Conservation (phyloP, 192 early-diverging fungal genomes). For the Jimgerdemannia flammicorona region DNA sequence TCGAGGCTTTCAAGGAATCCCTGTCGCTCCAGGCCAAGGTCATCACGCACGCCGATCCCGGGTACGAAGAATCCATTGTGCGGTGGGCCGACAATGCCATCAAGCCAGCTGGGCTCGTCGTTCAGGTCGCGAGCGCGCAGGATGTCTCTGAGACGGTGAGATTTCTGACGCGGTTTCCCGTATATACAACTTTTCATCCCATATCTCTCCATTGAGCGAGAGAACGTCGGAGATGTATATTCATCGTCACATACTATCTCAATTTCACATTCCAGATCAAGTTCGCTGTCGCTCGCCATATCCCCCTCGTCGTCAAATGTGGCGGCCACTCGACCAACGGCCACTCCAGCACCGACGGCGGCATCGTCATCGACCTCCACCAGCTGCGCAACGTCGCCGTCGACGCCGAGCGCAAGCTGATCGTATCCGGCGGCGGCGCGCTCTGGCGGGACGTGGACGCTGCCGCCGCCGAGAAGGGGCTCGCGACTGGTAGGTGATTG, state of each 20-base stretch:
- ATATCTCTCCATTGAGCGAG: conserved; percentile 26
- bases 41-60: background rate
- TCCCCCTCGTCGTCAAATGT: background rate
- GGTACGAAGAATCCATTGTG: background rate
- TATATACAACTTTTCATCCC: too few species aligned
- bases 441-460: too few species aligned
- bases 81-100: background rate
- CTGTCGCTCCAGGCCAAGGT: background rate
- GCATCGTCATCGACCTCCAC: background rate
- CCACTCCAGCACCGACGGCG: background rate
- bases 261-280: background rate
- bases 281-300: background rate
- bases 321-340: background rate
- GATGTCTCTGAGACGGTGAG: background rate
- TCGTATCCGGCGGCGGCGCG: too few species aligned
- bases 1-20: background rate
- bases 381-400: background rate
- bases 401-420: background rate
- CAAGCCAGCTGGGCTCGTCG: background rate
- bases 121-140: background rate
- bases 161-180: too few species aligned
- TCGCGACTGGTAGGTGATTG: background rate
- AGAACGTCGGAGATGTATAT: conserved; percentile 15
- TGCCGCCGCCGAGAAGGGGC: background rate
- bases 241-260: background rate